Evolutionary conservation across 1,139 yeast genomes (phyloP).

Genomic region (Yamadazyma atmosphaerica): DNA sequence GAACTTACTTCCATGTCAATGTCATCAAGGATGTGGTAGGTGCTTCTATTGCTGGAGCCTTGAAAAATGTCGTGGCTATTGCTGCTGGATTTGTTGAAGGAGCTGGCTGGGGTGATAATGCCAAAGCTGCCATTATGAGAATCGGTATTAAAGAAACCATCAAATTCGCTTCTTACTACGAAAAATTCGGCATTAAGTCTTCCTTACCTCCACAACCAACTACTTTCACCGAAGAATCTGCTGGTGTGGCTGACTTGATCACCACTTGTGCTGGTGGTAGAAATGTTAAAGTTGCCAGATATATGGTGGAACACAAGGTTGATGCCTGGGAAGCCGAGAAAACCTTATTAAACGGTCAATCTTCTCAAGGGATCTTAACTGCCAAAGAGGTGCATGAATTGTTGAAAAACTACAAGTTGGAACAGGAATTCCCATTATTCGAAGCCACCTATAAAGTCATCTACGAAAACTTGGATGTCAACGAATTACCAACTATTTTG

Average conservation of each 20-base stretch:
- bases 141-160: conserved; percentile 88
- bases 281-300: conserved; percentile 84
- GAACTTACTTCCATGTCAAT: conserved; percentile 93
- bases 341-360: conserved; percentile 84
- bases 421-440: conserved; percentile 81
- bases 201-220: conserved; percentile 70
- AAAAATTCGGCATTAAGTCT: conserved; percentile 67
- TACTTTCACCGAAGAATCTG: conserved; percentile 88
- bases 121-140: conserved; percentile 94
- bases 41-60: conserved; percentile 91
- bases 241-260: conserved; percentile 96
- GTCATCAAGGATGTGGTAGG: conserved; percentile 91
- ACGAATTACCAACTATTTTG: conserved; percentile 34
- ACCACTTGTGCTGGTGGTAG: conserved; percentile 97
- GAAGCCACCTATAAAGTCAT: conserved; percentile 83
- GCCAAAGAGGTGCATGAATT: conserved; percentile 88
- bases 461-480: conserved; percentile 58
- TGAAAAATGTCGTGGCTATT: conserved; percentile 89
- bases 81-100: conserved; percentile 97
- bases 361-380: conserved; percentile 91
- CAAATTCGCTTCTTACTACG: conserved; percentile 46
- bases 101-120: conserved; percentile 97
- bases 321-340: conserved; percentile 79
- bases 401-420: conserved; percentile 57
- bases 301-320: conserved; percentile 69